Evolutionary conservation across 345 rosid genomes (phyloP), one percentile per base, ranked within the genome.

Genomic region (Bruguiera parviflora): DNA sequence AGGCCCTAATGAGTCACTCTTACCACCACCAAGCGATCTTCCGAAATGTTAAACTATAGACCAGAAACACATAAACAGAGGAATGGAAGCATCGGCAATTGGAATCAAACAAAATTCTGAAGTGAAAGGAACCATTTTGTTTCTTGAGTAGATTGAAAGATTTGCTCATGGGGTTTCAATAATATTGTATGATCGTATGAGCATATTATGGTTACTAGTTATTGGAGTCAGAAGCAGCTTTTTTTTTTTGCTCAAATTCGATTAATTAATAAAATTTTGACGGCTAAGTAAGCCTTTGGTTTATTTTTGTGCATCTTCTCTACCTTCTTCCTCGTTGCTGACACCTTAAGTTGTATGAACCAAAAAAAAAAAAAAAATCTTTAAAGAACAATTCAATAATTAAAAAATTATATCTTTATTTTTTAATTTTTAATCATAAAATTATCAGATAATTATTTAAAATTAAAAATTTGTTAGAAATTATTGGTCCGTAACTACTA

Each of bases 1-100:
- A 82, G 96, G 94, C 46, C 92, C 89, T 5, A 87, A 84, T 28
- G 70, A 92, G 74, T 92, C 98, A 32, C 80, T 92, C 68, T 74
- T 92, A 60, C 99, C 97, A 47, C 98, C 99, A 62, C 99, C 99
- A 6, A 84, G 74, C 8, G 98, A 95, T 78, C 86, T 92, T 77
- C 99, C 98, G 6, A 92, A 90, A 71, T 95, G 99, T 73, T 89
- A 75, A 68, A 47, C 9, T 20, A 24, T 16, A 7, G n/a, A 24
- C 71, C 24, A 10, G 37, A 33, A 33, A 33, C 9, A 1, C 43
- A 37, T 8, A 37, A 5, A 37, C 43, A 8, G 15, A 53, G 4
- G 58, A 53, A 53, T 21, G 25, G 58, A 53, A 53, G 57, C 57
- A 21, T n/a, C 24, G 11, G 10, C 27, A 20, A 20, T 53, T 10